Evolutionary conservation across 2,329 filamentous ascomycete species (phyloP), one percentile per base, ranked within the genome.

Genomic region (Didymella glomerata): DNA sequence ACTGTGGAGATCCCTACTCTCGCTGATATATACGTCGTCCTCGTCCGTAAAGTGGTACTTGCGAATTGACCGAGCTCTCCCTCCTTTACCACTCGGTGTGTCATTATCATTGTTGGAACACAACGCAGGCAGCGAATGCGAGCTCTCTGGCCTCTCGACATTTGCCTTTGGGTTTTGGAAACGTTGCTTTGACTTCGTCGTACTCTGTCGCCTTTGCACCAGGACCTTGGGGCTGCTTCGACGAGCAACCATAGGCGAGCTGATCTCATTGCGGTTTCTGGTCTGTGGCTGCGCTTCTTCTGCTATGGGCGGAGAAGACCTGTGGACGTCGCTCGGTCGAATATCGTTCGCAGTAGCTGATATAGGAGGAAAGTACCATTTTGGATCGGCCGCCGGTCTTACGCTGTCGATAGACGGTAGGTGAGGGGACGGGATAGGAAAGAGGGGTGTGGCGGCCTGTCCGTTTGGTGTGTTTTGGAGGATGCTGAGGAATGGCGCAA

Each of bases 21-120:
- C 65, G n/a, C 76, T 67, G n/a, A 79, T 70, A 24, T 78, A 70
- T 27, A 71, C 58, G 34, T 78, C 70, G 20, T 79, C 75, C 41
- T 74, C 72, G 34, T 66, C 57, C 7, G 62, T 73, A 48, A 77
- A 79, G 8, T 30, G 11, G n/a, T 68, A 71, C 38, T 55, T 66
- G 1, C 13, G 13, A 1, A 10, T 4, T 3, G 44, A 22, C 34
- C 60, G 40, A 2, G 6, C 16, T 48, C 4, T 32, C 20, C 27
- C 28, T 22, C 2, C 24, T 25, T 22, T 30, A n/a, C 16, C 2
- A 8, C 13, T 20, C 10, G 18, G 25, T 22, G 10, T 20, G 4
- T 25, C 25, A 16, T 36, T 11, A 5, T n/a, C 14, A 0, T 9
- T 9, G 10, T 41, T 47, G n/a, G 4, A 30, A 20, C 13, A 16